Evolutionary conservation across 371 early-diverging fungal species (phyloP), one percentile per base, ranked within the genome.

Genomic region (Mortierella sp.): DNA sequence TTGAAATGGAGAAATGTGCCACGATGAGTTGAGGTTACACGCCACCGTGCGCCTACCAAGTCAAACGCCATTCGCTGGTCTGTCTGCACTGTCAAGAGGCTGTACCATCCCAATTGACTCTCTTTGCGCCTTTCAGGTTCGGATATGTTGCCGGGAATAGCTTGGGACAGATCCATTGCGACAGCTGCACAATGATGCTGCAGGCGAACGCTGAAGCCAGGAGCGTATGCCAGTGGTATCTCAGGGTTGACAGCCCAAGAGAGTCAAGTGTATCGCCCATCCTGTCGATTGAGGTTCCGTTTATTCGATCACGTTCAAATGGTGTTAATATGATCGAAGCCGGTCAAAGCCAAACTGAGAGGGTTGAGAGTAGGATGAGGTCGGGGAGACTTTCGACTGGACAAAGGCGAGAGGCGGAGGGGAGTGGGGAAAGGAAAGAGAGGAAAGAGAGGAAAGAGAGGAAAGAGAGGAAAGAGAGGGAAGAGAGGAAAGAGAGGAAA

Each of bases 121-220:
- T 79, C 62, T 80, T 81, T 28, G 80, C 65, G 34, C 86, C 82
- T 68, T 82, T 79, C 49, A 92, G 83, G 46, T 80, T 67, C 44
- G 85, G 86, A 49, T 90, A 90, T 19, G 85, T 88, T 53, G 77
- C 80, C 31, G 89, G 90, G 63, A 90, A 89, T 8, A 91, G 60
- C 14, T 80, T 48, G 16, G 89, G 87, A 22, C 86, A 85, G 41
- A 90, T 63, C 37, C 73, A 28, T 55, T 81, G 81, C 10, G 91
- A 91, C 29, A 83, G 77, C 51, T 86, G 82, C 50, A 85, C 83
- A 52, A 90, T 68, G 22, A 86, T 52, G 56, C 80, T 76, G 70
- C 84, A 91, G 39, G 81, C 58, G n/a, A 86, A 31, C 1, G 86
- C 63, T 6, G 80, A 66, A 4, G 40, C 73, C 22, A 83, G 44